phyloP scores from a whole-genome alignment of 2,329 filamentous ascomycete species.

The Tolypocladium album region DNA sequence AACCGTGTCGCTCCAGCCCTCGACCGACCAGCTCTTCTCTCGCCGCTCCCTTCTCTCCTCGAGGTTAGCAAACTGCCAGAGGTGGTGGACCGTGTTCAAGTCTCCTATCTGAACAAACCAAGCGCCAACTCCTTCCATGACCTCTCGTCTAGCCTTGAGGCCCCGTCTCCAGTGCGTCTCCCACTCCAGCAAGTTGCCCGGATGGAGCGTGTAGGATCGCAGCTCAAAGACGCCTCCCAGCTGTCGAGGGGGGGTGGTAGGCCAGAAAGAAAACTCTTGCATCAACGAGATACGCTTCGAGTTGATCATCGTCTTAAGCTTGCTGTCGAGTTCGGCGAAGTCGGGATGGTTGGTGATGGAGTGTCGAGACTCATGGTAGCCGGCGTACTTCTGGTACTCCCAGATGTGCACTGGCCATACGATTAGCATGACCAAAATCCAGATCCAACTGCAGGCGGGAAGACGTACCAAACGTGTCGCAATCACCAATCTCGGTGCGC shows the following conservation, averaged over 20 bases:
- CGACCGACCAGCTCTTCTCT: conserved; percentile 90
- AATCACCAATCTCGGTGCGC: conserved; percentile 95
- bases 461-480: conserved; percentile 80
- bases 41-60: conserved; percentile 84
- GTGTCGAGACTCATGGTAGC: conserved; percentile 87
- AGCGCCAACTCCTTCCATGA: conserved; percentile 96
- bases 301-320: conserved; percentile 76
- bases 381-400: conserved; percentile 96
- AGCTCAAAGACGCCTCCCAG: conserved; percentile 93
- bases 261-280: conserved; percentile 99
- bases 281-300: conserved; percentile 85
- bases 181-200: conserved; percentile 94
- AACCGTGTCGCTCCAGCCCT: conserved; percentile 94
- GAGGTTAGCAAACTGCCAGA: conserved; percentile 97
- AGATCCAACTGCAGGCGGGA: neutral
- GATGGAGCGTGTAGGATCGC: conserved; percentile 90
- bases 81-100: conserved; percentile 91
- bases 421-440: conserved; percentile 3
- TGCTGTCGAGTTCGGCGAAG: conserved; percentile 71
- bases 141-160: conserved; percentile 79
- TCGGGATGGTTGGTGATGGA: conserved; percentile 74
- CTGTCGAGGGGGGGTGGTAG: conserved; percentile 79
- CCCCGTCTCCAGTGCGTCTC: conserved; percentile 96
- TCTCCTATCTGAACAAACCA: conserved; percentile 99
- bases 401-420: conserved; percentile 77